These are phyloP conservation scores for Eucalyptus microcorys DNA, from an alignment of 345 rosid species.

Conservation along the genomic window DNA sequence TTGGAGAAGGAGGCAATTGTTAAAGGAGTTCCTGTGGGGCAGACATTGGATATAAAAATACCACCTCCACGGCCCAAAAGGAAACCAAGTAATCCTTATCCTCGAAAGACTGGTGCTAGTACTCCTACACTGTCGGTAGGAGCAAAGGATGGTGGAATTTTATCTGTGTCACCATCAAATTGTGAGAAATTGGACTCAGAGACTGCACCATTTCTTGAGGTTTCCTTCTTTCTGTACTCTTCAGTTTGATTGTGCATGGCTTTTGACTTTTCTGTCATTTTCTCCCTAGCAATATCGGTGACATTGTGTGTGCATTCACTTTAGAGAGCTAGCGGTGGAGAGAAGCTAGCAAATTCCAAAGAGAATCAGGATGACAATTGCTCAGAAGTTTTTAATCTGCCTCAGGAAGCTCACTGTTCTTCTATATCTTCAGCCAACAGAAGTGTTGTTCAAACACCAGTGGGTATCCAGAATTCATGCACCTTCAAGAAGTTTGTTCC, in stretches of 20 bases:
- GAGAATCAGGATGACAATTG: slow-evolving; percentile 54
- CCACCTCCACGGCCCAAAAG: slow-evolving; percentile 98
- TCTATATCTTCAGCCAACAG: slow-evolving; percentile 43
- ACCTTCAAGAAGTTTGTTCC: slow-evolving; percentile 53
- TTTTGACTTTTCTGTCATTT: background rate
- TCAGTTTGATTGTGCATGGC: background rate
- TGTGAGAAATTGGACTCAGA: slow-evolving; percentile 49
- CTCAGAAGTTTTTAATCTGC: slow-evolving; percentile 46
- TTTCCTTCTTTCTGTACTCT: background rate
- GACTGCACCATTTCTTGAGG: slow-evolving; percentile 52
- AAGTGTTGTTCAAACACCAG: slow-evolving; percentile 22
- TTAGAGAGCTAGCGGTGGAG: slow-evolving; percentile 38
- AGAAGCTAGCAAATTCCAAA: slow-evolving; percentile 24
- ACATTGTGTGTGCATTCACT: background rate
- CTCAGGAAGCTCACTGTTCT: slow-evolving; percentile 37
- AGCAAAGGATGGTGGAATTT: slow-evolving; percentile 40
- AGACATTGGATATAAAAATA: slow-evolving; percentile 71
- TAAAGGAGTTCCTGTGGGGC: slow-evolving; percentile 67
- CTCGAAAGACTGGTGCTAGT: slow-evolving; percentile 51
- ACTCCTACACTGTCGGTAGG: slow-evolving; percentile 14
- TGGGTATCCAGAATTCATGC: slow-evolving; percentile 20
- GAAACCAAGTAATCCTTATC: slow-evolving; percentile 93
- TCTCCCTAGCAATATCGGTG: background rate
- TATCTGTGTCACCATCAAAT: slow-evolving; percentile 28
- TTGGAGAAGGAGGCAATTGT: slow-evolving; percentile 92